Conservation (phyloP, 78 protist species). For the Dictyostelium intermedium region DNA sequence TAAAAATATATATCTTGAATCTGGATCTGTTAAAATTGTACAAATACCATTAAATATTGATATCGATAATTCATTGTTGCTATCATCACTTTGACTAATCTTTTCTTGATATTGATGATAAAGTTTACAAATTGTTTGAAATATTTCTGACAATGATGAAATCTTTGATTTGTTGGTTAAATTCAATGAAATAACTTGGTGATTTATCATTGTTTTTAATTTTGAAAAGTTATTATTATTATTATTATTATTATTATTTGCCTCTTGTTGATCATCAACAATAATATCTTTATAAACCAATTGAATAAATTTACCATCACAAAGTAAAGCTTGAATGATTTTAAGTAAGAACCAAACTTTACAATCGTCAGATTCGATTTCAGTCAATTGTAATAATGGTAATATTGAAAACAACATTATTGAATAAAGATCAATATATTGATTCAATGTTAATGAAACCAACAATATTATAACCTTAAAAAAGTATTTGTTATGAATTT, state of each 20-base stretch:
- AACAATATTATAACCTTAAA: background rate
- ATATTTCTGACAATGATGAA: background rate
- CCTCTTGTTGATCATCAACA: background rate
- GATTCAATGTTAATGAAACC: background rate
- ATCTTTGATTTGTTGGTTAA: slow-evolving; percentile 4
- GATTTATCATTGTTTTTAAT: background rate
- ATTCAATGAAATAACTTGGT: background rate
- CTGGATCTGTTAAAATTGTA: slow-evolving; percentile 41
- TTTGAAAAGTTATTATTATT: background rate
- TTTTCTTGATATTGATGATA: slow-evolving; percentile 16
- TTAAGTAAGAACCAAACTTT: slow-evolving; percentile 37
- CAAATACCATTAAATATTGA: background rate
- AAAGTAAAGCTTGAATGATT: background rate
- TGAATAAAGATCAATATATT: slow-evolving; percentile 13
- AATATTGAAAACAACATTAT: background rate
- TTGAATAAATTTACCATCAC: background rate
- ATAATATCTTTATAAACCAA: background rate
- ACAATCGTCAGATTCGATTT: background rate
- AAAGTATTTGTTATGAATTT: background rate
- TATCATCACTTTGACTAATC: background rate
- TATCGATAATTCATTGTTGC: background rate
- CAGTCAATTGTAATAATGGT: slow-evolving; percentile 1
- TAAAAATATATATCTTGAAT: slow-evolving; percentile 52
- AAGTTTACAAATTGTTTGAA: slow-evolving; percentile 40
- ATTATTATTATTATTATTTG: too few species aligned